Evolutionary conservation across 1,284 basidiomycete species (phyloP), one percentile per base, ranked within the genome.

Genomic region (Neonothopanus nambi): DNA sequence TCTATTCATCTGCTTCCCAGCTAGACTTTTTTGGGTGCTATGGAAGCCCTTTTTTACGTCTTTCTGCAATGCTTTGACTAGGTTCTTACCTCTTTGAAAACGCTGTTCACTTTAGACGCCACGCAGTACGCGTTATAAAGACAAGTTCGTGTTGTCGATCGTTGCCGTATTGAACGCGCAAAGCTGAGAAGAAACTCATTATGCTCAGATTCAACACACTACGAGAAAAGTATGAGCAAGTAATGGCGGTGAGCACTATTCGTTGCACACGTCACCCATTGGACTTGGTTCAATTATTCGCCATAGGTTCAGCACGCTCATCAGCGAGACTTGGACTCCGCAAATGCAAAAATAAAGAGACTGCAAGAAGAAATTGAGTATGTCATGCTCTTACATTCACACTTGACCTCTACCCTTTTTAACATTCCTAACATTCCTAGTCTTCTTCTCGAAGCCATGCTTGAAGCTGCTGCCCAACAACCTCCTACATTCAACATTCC

Each of bases 321-420:
- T 54, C 65, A 76, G 51, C 72, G 70, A 8, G 74, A 83, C 39
- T 71, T 82, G 2, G 74, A 76, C 2, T 54, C 71, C 12, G 78
- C 81, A 3, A 76, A 75, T 45, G 65, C 68, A 37, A 81, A 79
- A 59, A 67, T 80, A 21, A 79, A 72, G 59, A 78, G 76, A 59
- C 69, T 84, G 2, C 78, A 83, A 55, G 77, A 78, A 7, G 82
- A 84, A 63, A 82, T 82, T 64, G 79, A 84, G 82, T 84, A 46
- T 53, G 77, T 70, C 23, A 24, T 30, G 26, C n/a, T 15, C 18
- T 28, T 30, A 23, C 26, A 12, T n/a, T 7, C 37, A 17, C 20
- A 15, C 30, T 17, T 30, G 18, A 36, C 17, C 18, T 9, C 24
- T 6, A 17, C 18, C 26, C 24, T 43, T 4, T 28, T 28, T 28